Percentiles rank a stretch among this genome's conserved stretches.
These are phyloP conservation scores for Vigna reflexopilosa DNA, from an alignment of 306 rosid genomes.

Conservation along the genomic window DNA sequence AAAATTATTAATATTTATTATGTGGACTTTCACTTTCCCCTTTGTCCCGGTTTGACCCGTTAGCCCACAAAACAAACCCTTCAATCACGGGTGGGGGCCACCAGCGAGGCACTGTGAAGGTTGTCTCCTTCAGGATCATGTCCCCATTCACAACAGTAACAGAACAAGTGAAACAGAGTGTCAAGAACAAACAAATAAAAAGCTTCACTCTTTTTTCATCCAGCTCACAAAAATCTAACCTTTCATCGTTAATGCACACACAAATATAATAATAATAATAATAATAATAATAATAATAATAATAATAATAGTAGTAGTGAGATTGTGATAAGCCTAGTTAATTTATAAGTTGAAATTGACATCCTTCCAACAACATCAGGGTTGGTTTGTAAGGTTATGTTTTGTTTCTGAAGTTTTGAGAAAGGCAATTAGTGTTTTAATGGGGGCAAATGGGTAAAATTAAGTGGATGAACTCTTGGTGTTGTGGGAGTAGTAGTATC, in stretches of 20 bases:
- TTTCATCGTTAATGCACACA: no score
- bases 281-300: no score
- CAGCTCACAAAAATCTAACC: neutral
- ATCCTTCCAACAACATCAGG: no score
- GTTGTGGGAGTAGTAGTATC: neutral
- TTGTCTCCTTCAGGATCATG: conserved; percentile 37
- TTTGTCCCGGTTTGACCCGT: conserved; percentile 44
- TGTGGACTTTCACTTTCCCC: conserved; percentile 32
- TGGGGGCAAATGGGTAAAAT: conserved; percentile 5
- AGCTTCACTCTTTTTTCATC: neutral
- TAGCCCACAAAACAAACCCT: conserved; percentile 48
- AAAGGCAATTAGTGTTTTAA: neutral
- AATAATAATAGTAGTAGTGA: no score
- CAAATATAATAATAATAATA: no score
- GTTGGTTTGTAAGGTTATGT: no score
- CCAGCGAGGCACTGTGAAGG: neutral
- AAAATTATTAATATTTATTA: neutral
- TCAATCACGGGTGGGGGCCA: conserved; percentile 70
- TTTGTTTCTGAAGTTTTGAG: no score
- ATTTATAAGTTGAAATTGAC: no score
- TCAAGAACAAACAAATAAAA: conserved; percentile 23
- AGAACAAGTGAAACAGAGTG: neutral
- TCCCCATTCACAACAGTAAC: conserved; percentile 14
- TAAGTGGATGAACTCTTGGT: neutral
- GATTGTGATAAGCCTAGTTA: no score